Evolutionary conservation across 225 moss, liverwort and hornwort species (phyloP), one percentile per base, ranked within the genome.

Genomic region (Ulota crispa): DNA sequence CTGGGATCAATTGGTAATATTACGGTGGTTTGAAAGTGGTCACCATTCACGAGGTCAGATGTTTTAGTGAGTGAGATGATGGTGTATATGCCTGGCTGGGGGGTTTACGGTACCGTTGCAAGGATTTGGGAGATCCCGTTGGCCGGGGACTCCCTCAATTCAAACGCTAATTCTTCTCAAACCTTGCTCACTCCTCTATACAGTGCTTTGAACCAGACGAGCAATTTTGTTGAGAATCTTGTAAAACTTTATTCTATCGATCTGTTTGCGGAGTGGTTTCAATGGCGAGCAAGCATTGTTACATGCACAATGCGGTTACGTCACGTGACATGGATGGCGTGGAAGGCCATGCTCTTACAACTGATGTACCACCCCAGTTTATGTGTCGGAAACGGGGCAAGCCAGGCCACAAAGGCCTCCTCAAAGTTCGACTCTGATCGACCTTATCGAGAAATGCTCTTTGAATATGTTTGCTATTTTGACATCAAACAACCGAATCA

Each of bases 231-330:
- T 57, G 72, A 45, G 72, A 78, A 39, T 64, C 55, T 36, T 13
- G 59, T 55, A n/a, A 28, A 55, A 45, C 57, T 78, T 11, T 5
- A 45, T 28, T n/a, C 28, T 8, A 27, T 3, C 20, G 20, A 53
- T 64, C 30, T 68, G 61, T 60, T 31, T 53, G 59, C 1, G 73
- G 30, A 84, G 37, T 72, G 43, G 37, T 37, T n/a, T 15, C 56
- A 21, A 85, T 85, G 85, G 56, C 71, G 80, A 81, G 23, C 55
- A 85, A 77, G 82, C 85, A 79, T 76, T 88, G 85, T 67, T 80
- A 85, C 59, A 72, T 88, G 79, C 85, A 82, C 80, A 88, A 82
- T 45, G 72, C 80, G 41, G 75, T 88, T 26, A 60, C 71, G 8
- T 85, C 73, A 7, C 45, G 24, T 9, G 76, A 80, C 4, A 80